Conservation (phyloP, 352 stramenopile species). For the Phytopythium aichiense region DNA sequence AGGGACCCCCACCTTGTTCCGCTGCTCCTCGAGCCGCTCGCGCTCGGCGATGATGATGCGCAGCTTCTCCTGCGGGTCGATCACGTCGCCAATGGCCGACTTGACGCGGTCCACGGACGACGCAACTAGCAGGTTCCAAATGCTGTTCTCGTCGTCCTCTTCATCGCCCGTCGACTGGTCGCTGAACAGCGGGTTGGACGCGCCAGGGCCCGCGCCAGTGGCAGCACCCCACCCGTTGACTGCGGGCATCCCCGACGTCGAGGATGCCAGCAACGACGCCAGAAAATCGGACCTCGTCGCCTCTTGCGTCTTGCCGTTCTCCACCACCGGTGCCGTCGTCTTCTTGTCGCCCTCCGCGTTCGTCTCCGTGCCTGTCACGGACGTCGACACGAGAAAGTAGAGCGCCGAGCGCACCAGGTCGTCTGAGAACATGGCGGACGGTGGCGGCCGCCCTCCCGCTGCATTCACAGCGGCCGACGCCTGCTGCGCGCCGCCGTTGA, state of each 20-base stretch:
- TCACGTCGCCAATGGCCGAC: slow-evolving; percentile 36
- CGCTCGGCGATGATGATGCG: slow-evolving; percentile 59
- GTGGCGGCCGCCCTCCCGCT: background rate
- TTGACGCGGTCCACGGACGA: slow-evolving; percentile 70
- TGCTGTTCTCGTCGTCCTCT: slow-evolving; percentile 52
- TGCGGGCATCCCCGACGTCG: slow-evolving; percentile 28
- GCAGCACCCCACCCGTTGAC: slow-evolving; percentile 10
- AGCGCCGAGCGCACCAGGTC: slow-evolving; percentile 56
- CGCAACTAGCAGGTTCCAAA: slow-evolving; percentile 65
- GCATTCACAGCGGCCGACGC: background rate
- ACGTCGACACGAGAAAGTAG: slow-evolving; percentile 60
- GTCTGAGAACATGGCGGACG: slow-evolving; percentile 34
- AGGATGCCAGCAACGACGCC: slow-evolving; percentile 48
- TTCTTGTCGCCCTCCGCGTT: slow-evolving; percentile 1
- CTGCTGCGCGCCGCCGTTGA: background rate
- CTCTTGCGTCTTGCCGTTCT: background rate
- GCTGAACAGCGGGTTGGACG: slow-evolving; percentile 49
- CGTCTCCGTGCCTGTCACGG: slow-evolving; percentile 35
- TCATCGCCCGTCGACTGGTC: slow-evolving; percentile 39
- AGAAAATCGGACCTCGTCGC: slow-evolving; percentile 30
- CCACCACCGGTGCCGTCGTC: background rate
- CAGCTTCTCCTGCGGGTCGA: slow-evolving; percentile 45
- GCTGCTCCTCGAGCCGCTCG: slow-evolving; percentile 56
- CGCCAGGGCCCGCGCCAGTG: background rate
- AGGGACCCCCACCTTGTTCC: slow-evolving; percentile 31